A percentile compares a stretch with the other conserved stretches of the same genome.
Conservation (phyloP, 1,139 yeast genomes). For the Spathaspora sp. region DNA sequence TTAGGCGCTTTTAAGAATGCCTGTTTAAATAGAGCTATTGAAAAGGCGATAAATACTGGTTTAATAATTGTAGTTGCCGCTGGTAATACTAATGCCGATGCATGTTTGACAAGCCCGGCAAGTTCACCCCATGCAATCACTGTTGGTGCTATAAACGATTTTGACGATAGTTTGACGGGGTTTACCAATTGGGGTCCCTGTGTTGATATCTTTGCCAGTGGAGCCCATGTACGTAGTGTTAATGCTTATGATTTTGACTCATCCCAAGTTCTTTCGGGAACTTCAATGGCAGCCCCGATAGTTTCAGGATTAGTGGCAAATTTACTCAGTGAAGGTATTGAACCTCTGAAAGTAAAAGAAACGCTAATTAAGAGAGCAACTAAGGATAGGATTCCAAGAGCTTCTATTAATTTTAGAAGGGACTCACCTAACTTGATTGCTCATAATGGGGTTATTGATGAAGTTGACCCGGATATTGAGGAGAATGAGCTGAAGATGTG, state of each 20-base stretch:
- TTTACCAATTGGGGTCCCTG: conserved; percentile 90
- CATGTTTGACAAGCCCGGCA: conserved; percentile 81
- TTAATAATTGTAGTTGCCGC: conserved; percentile 85
- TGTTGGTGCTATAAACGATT: conserved; percentile 84
- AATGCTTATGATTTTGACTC: conserved; percentile 20
- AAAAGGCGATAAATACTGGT: conserved; percentile 70
- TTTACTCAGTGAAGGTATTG: conserved; percentile 57
- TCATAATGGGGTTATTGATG: conserved; percentile 11
- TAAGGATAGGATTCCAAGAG: conserved; percentile 33
- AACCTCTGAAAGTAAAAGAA: conserved; percentile 38
- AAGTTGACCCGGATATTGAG: background rate
- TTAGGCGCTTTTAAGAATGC: conserved; percentile 69
- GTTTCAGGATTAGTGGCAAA: conserved; percentile 75
- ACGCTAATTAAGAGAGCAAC: conserved; percentile 38
- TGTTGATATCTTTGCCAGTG: conserved; percentile 82
- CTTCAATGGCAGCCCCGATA: conserved; percentile 86
- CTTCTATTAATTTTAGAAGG: conserved; percentile 27
- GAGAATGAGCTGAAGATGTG: no score
- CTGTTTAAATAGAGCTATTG: conserved; percentile 69
- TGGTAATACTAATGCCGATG: conserved; percentile 76
- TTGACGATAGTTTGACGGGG: conserved; percentile 62
- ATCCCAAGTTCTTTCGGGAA: conserved; percentile 64
- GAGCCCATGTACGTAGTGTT: conserved; percentile 61
- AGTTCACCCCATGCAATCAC: conserved; percentile 70
- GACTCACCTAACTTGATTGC: conserved; percentile 43